These are phyloP conservation scores for Myriosclerotinia scirpicola DNA, from an alignment of 2,329 filamentous ascomycete species.

Conservation along the genomic window DNA sequence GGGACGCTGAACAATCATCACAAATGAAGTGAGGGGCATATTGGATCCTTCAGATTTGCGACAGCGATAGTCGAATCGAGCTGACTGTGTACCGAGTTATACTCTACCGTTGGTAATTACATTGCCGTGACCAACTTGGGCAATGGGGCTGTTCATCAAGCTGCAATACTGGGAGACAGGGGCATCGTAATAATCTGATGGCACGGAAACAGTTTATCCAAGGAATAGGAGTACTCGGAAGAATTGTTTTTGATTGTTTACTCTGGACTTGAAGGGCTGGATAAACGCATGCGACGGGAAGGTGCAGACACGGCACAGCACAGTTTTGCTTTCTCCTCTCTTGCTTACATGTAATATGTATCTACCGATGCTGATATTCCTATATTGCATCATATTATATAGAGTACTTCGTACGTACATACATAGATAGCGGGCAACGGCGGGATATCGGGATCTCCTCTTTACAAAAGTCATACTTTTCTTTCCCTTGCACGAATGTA, in stretches of 20 bases:
- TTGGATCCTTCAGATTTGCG: not conserved
- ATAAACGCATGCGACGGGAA: slow-evolving; percentile 23
- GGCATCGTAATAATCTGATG: not conserved
- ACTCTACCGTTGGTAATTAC: not conserved
- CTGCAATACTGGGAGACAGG: not conserved
- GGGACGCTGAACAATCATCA: not conserved
- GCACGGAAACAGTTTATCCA: slow-evolving; percentile 13
- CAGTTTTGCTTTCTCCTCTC: slow-evolving; percentile 10
- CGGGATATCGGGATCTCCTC: slow-evolving; percentile 17
- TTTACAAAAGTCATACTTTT: slow-evolving; percentile 2
- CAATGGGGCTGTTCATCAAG: not conserved
- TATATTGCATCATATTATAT: slow-evolving; percentile 23
- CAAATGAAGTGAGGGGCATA: slow-evolving; percentile 17
- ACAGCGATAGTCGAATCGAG: slow-evolving; percentile 10
- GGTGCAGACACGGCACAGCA: slow-evolving; percentile 20
- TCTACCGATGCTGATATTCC: slow-evolving; percentile 1
- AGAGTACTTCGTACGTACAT: not conserved
- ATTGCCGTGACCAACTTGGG: too few relatives aligned
- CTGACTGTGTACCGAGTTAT: not conserved
- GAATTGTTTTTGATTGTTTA: not conserved
- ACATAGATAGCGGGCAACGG: slow-evolving; percentile 1
- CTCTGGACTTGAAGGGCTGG: slow-evolving; percentile 1
- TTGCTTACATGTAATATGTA: slow-evolving; percentile 18
- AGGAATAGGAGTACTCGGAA: not conserved
- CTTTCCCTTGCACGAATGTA: slow-evolving; percentile 2